Evolutionary conservation across 169 alveolate genomes (phyloP), one percentile per base, ranked within the genome.

Genomic region (Eimeria falciformis): DNA sequence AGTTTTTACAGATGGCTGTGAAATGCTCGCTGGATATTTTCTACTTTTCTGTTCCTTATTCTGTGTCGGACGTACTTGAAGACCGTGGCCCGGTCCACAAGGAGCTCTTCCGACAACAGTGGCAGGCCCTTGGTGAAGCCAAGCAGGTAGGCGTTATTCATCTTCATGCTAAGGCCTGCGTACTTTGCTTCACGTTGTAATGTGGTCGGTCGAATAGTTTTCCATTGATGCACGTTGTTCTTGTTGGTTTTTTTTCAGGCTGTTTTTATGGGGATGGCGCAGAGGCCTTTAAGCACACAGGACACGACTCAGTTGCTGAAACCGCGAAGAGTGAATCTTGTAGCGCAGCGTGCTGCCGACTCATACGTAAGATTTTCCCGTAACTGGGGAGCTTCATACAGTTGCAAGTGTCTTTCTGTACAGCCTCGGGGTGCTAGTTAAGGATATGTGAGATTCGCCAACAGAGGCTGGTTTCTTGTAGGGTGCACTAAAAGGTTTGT

Each of bases 91-190:
- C 88, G 4, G 75, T 90, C 88, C 95, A 93, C 65, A 93, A 92
- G 79, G 95, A 95, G 2, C 46, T 85, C 40, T 95, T 95, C 75
- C 66, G 94, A 29, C 92, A 95, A 25, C 86, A 89, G 33, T 95
- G 96, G 96, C 93, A 87, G 47, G 84, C 83, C 29, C 68, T 94
- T 50, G 96, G 95, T 43, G 96, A 95, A 29, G 86, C 94, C 29
- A 89, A 94, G 46, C 96, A 95, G 93, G 96, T 95, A 75, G 25
- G 40, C 69, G 3, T n/a, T 53, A 53, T 33, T 33, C 4, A 9
- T 5, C 65, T n/a, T 18, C n/a, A 53, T 2, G n/a, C n/a, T 53
- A 53, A n/a, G 65, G 65, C 5, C 9, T 53, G n/a, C 65, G 65
- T 33, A 33, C 40, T 33, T 33, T 33, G 40, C 40, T 33, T 2